Conservation (phyloP, 805 yeast species). For the Cyberlindnera xylosilytica region DNA sequence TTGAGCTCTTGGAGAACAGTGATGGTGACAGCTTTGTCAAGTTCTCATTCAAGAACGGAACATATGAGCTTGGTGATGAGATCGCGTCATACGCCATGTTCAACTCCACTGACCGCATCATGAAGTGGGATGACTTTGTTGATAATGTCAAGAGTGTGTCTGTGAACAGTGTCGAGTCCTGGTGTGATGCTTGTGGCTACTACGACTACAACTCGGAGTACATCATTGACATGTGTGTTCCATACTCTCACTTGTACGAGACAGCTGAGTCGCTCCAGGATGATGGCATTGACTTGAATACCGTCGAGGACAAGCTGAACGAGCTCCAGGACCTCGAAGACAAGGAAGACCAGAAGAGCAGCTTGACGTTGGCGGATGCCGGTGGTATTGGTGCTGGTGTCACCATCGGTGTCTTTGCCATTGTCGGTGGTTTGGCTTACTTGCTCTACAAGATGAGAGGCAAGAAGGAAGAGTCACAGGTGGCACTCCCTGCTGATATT, state of each 20-base stretch:
- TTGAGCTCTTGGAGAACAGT: constrained; percentile 36
- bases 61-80: constrained; percentile 30
- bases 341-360: not conserved
- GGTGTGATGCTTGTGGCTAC: constrained; percentile 41
- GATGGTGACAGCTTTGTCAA: constrained; percentile 32
- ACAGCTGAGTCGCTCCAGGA: constrained; percentile 28
- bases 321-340: constrained; percentile 22
- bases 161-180: constrained; percentile 27
- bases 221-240: constrained; percentile 33
- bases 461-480: too few relatives aligned
- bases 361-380: constrained; percentile 38
- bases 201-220: constrained; percentile 16
- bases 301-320: constrained; percentile 7
- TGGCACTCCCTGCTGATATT: not conserved
- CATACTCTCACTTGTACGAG: constrained; percentile 31
- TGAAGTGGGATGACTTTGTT: constrained; percentile 37
- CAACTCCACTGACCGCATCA: constrained; percentile 29
- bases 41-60: constrained; percentile 46
- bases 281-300: constrained; percentile 31
- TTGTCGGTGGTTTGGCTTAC: constrained; percentile 31
- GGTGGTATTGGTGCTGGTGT: constrained; percentile 53
- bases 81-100: constrained; percentile 38
- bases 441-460: constrained; percentile 17
- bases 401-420: constrained; percentile 38
- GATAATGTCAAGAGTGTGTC: constrained; percentile 27